These are phyloP conservation scores for Taxillus chinensis DNA, from an alignment of 164 flowering plant species.

Conservation along the genomic window DNA sequence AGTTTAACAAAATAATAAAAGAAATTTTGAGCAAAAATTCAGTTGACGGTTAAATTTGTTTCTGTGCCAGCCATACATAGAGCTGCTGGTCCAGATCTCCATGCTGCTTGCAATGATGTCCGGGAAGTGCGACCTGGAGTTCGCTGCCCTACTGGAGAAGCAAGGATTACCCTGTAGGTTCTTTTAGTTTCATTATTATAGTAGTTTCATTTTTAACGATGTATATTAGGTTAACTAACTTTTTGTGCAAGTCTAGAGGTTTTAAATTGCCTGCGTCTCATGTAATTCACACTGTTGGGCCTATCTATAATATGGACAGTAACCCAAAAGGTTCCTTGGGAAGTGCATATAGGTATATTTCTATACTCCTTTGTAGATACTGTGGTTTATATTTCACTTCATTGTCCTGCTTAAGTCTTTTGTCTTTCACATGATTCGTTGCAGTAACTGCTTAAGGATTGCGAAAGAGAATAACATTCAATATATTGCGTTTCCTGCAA, in stretches of 20 bases:
- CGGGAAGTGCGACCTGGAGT: conserved; percentile 78
- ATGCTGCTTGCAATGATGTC: conserved; percentile 58
- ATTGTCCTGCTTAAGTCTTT: background rate
- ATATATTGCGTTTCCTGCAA: conserved; percentile 86
- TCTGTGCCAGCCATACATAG: conserved; percentile 71
- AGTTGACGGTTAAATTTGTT: conserved; percentile 2
- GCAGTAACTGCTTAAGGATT: conserved; percentile 66
- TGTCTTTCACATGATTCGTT: conserved; percentile 5
- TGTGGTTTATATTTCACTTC: background rate
- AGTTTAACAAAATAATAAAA: too few species aligned
- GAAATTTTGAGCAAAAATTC: too few species aligned
- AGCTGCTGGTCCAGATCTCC: conserved; percentile 90
- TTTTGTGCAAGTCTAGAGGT: conserved; percentile 45
- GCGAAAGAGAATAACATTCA: conserved; percentile 74
- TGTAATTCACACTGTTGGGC: conserved; percentile 96
- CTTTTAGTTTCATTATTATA: conserved; percentile 1
- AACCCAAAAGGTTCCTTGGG: conserved; percentile 55
- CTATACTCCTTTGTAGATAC: background rate
- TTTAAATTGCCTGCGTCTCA: conserved; percentile 72
- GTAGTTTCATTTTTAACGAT: background rate
- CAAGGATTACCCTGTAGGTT: conserved; percentile 82
- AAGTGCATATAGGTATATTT: conserved; percentile 60
- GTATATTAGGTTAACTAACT: background rate
- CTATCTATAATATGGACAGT: conserved; percentile 50
- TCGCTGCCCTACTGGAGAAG: conserved; percentile 95